These are phyloP conservation scores for Strobilomyces dryophilus DNA, from an alignment of 768 basidiomycete species.

Conservation along the genomic window DNA sequence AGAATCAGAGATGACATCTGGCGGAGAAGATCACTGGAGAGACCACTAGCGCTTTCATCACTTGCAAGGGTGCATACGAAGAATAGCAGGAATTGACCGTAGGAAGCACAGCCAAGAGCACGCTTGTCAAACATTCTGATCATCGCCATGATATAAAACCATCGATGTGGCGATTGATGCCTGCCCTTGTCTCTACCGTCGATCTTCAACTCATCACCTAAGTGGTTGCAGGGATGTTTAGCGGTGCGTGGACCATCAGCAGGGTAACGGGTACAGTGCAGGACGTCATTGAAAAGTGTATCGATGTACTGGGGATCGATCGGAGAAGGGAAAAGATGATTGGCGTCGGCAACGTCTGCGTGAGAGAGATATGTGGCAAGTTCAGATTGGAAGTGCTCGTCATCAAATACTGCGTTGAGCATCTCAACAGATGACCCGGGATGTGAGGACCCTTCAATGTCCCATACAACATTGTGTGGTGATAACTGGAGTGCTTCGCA, in stretches of 20 bases:
- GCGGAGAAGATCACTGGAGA: not conserved
- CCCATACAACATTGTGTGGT: not conserved
- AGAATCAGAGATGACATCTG: not conserved
- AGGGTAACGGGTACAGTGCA: not conserved
- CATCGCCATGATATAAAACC: not conserved
- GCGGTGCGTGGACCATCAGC: not conserved
- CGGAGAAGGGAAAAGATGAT: not conserved
- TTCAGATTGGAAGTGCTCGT: not conserved
- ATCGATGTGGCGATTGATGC: not conserved
- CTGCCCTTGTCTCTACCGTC: not conserved
- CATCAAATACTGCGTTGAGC: not conserved
- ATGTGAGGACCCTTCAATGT: not conserved
- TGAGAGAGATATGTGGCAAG: not conserved
- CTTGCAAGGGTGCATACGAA: not conserved
- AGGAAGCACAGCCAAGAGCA: not conserved
- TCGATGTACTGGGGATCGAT: too few species aligned
- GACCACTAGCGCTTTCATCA: not conserved
- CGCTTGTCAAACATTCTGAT: not conserved
- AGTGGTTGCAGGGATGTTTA: not conserved
- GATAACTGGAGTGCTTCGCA: not conserved
- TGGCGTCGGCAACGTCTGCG: not conserved
- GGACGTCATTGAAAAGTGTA: not conserved
- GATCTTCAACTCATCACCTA: not conserved
- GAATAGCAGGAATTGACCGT: not conserved
- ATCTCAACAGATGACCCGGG: not conserved